A percentile compares a stretch with the other conserved stretches of the same genome.
phyloP scores from a whole-genome alignment of 2,329 filamentous ascomycete species.

The Xylaria sp. region DNA sequence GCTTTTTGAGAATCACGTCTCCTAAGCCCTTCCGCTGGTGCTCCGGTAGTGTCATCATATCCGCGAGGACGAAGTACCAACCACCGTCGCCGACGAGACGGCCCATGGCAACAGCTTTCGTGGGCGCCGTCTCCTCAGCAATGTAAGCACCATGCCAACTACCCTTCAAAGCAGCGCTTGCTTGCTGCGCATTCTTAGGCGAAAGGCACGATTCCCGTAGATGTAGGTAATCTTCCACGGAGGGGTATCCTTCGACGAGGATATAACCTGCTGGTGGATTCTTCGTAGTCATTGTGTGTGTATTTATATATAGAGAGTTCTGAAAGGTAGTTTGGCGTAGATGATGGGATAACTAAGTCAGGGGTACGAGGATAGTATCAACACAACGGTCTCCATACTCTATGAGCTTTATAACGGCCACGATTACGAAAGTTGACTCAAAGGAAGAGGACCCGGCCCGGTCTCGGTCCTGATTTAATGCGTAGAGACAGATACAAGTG shows the following conservation, averaged over 20 bases:
- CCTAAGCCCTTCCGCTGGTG: conserved; percentile 61
- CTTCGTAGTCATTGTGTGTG: conserved; percentile 21
- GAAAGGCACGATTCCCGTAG: conserved; percentile 18
- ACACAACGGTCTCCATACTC: neutral
- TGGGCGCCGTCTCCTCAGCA: conserved; percentile 41
- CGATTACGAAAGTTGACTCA: neutral
- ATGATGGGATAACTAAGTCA: neutral
- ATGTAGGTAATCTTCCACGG: conserved; percentile 29
- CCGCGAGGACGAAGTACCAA: conserved; percentile 62
- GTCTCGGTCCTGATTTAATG: neutral
- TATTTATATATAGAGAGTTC: conserved; percentile 1
- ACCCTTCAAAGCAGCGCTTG: conserved; percentile 49
- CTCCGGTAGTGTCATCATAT: conserved; percentile 60
- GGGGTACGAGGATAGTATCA: neutral
- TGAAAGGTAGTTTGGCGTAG: neutral
- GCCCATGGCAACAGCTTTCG: conserved; percentile 58
- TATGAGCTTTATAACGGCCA: neutral
- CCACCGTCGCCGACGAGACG: conserved; percentile 62
- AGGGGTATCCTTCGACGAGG: conserved; percentile 34
- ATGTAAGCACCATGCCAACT: conserved; percentile 58
- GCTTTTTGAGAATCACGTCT: conserved; percentile 55
- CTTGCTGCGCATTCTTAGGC: conserved; percentile 53
- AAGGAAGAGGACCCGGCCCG: neutral
- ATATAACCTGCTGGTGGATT: conserved; percentile 22
- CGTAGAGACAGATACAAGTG: too few species aligned